Evolutionary conservation across 768 basidiomycete genomes (phyloP).

Genomic region (Suillus spraguei): DNA sequence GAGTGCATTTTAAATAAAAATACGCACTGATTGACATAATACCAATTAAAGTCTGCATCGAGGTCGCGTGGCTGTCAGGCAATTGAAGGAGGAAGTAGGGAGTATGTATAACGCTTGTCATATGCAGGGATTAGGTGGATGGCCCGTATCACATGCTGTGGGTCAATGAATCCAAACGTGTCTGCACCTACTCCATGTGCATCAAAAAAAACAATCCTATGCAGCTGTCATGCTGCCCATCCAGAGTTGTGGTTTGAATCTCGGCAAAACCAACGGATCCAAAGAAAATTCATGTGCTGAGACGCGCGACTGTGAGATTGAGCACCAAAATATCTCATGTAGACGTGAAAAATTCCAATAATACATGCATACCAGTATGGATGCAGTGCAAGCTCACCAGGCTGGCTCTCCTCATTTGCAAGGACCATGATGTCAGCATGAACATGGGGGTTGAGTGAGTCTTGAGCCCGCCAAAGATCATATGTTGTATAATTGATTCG

Average conservation of each 20-base stretch:
- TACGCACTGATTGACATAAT: slow-evolving; percentile 38
- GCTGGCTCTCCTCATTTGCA: slow-evolving; percentile 21
- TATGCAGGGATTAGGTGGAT: slow-evolving; percentile 48
- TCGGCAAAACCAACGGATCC: slow-evolving; percentile 36
- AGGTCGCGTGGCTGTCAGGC: slow-evolving; percentile 12
- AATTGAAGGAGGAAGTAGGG: slow-evolving; percentile 15
- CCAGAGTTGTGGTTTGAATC: slow-evolving; percentile 30
- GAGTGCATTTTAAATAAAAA: background rate
- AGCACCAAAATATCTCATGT: slow-evolving; percentile 8
- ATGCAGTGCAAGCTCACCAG: slow-evolving; percentile 19
- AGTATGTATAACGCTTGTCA: slow-evolving; percentile 21
- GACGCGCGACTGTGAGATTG: slow-evolving; percentile 23
- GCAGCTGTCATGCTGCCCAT: slow-evolving; percentile 31
- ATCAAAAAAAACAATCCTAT: slow-evolving; percentile 42
- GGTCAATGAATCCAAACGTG: slow-evolving; percentile 51
- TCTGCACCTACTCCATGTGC: slow-evolving; percentile 27
- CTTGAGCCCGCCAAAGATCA: slow-evolving; percentile 26
- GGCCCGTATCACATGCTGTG: slow-evolving; percentile 38
- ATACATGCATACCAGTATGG: slow-evolving; percentile 42
- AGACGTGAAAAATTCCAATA: slow-evolving; percentile 36
- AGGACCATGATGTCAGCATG: slow-evolving; percentile 40
- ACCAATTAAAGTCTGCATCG: slow-evolving; percentile 34
- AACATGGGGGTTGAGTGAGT: slow-evolving; percentile 31
- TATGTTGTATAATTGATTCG: slow-evolving; percentile 36
- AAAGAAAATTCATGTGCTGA: slow-evolving; percentile 41